Base-by-base conservation (phyloP, 169 alveolate species). In the Cryptosporidium xiaoi region DNA sequence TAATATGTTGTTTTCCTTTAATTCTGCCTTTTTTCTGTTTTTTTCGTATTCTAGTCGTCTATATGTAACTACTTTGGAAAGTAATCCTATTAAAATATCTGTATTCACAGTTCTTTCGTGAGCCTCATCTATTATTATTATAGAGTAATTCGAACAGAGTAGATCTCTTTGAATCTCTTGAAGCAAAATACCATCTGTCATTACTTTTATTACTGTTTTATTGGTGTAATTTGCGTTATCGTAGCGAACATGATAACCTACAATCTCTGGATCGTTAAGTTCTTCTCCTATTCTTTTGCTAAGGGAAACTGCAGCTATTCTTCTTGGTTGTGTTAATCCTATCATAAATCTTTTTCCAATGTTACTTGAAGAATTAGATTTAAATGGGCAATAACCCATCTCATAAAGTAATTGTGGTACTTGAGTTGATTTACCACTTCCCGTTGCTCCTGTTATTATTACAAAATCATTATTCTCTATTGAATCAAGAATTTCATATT, bases 151-250 rank as follows among this genome's bases (percentile, higher is more conserved):
- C 29, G 96, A 92, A 82, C 94, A 87, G 36, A 96, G 67, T 31
- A 95, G 92, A 90, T 97, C 99, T 62, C 87, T 83, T 83, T 94
- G 94, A 66, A 98, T 93, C 91, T 98, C 99, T 83, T 97, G 96
- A 77, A 99, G 93, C 65, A 99, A 92, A 29, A 98, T 97, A 46
- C 99, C 99, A 92, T 99, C 99, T 29, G 99, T 99, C 98, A 98
- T 98, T 92, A 98, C 97, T 94, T 97, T 97, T 18, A 97, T 95
- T 67, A 91, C 84, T 62, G 97, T 93, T 31, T 77, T 90, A 64
- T 90, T 91, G 83, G 60, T 90, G 68, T 91, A 94, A 85, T 69
- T 90, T 36, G 51, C 64, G 10, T 58, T 82, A 82, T 93, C 96
- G 71, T 91, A 92, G 84, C 95, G 92, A 44, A 95, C 95, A 90